Evolutionary conservation across 257 asterid species (phyloP).

Genomic region (Plantago elongata): DNA sequence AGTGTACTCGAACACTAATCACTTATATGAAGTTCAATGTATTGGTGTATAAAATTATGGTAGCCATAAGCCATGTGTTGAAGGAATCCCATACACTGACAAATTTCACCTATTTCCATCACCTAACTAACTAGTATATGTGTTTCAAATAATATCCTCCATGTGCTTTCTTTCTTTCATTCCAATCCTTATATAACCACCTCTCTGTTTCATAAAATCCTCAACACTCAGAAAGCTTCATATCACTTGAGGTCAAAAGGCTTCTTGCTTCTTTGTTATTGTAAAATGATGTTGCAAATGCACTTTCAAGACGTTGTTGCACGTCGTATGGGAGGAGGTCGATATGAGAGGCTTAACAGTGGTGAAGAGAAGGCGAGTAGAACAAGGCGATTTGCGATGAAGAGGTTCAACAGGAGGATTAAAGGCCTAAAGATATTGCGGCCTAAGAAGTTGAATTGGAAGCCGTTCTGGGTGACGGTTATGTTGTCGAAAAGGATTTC

Average conservation of each 20-base stretch:
- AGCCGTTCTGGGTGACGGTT: constrained; percentile 43
- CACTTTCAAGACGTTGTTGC: constrained; percentile 17
- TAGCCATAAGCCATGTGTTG: constrained; percentile 62
- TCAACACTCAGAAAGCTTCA: too few species aligned
- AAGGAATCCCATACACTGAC: constrained; percentile 32
- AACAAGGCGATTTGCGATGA: constrained; percentile 34
- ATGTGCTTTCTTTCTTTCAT: constrained; percentile 28
- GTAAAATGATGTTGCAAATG: constrained; percentile 18
- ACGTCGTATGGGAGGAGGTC: constrained; percentile 13
- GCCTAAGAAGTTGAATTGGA: constrained; percentile 59
- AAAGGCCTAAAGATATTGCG: constrained; percentile 51
- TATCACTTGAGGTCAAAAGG: not conserved
- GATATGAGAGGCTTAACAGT: constrained; percentile 43
- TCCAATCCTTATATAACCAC: constrained; percentile 14
- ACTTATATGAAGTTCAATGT: constrained; percentile 18
- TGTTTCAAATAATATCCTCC: constrained; percentile 29
- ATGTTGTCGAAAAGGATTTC: constrained; percentile 53
- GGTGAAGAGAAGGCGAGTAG: constrained; percentile 22
- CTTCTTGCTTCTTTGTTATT: not conserved
- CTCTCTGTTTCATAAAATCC: not conserved
- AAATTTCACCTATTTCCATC: constrained; percentile 6
- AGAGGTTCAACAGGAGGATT: constrained; percentile 39
- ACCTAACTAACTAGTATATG: constrained; percentile 25
- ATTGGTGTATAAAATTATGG: constrained; percentile 31
- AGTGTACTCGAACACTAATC: constrained; percentile 11